Base-by-base conservation (phyloP, 1,139 yeast species). In the Eremothecium sinecaudum region DNA sequence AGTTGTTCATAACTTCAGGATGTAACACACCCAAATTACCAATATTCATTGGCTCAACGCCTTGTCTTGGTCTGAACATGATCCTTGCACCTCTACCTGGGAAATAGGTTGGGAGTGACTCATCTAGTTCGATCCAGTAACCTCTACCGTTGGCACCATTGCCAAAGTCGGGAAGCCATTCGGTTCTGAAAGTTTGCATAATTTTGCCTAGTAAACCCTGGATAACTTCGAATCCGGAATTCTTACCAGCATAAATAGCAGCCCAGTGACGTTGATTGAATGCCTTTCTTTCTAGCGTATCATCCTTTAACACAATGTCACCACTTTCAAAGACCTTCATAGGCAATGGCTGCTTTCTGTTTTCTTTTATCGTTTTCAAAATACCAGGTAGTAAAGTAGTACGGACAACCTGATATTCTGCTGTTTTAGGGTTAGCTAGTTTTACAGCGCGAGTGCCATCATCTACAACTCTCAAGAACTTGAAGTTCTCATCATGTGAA, bases 71-170 rank as follows among this genome's bases (percentile, higher is more conserved):
- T 64, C 94, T 74, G 66, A 76, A 81, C 61, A 70, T 73, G 41
- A 92, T 71, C 52, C 73, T 76, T 33, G 98, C 98, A 42, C 96
- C 97, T 67, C 98, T 79, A 32, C 97, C 98, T 28, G 95, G 94
- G 80, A 92, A 90, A 64, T 72, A 92, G 40, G 93, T 81, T 33
- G 74, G 66, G 54, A 76, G 70, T 24, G 69, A 68, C 37, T 64
- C 66, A 51, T 79, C 86, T 53, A 77, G 78, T 56, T 75, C 82
- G 42, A 80, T 79, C 90, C 90, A 81, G 63, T 75, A 80, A 37
- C 96, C 96, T 63, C 93, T 80, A 34, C 64, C 66, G 12, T 56
- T 57, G 13, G 59, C 47, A 30, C 63, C 62, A 38, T 64, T 63
- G 42, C 72, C 67, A 37, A 58, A 58, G 41, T 75, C 69, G 46